Conservation (phyloP, 306 rosid species). For the Alnus glutinosa region DNA sequence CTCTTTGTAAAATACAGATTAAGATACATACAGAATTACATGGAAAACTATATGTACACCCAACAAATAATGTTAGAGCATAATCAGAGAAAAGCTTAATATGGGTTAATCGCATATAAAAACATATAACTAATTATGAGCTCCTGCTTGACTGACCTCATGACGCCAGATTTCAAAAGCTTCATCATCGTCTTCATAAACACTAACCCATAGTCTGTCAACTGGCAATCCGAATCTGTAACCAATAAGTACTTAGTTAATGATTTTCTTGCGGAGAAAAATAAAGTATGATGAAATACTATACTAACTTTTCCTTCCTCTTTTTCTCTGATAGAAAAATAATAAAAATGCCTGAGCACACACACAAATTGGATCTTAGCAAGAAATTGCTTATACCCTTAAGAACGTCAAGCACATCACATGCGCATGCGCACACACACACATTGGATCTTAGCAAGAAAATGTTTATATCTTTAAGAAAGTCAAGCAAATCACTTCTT, state of each 20-base stretch:
- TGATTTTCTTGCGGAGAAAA: slow-evolving; percentile 5
- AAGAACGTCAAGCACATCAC: background rate
- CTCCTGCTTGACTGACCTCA: slow-evolving; percentile 47
- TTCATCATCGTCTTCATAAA: slow-evolving; percentile 79
- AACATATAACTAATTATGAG: slow-evolving; percentile 14
- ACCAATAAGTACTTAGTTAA: slow-evolving; percentile 3
- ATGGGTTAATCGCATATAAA: background rate
- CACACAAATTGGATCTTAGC: background rate
- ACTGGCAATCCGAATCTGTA: slow-evolving; percentile 75
- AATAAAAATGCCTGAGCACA: background rate
- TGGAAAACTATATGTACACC: background rate
- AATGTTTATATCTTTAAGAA: background rate
- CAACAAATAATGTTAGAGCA: background rate
- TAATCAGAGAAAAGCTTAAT: background rate
- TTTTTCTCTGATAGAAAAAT: background rate
- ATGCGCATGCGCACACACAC: background rate
- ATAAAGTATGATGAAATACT: slow-evolving; percentile 6
- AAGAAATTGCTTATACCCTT: slow-evolving; percentile 10
- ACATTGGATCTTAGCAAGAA: slow-evolving; percentile 1
- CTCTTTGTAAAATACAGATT: background rate
- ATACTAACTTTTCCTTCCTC: background rate
- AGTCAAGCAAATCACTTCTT: background rate
- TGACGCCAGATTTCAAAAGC: slow-evolving; percentile 75
- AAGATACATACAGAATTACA: background rate
- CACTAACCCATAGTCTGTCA: slow-evolving; percentile 79